A percentile compares a stretch with the other conserved stretches of the same genome.
These are phyloP conservation scores for Byssoonygena ceratinophila DNA, from an alignment of 2,329 filamentous ascomycete species.

Conservation along the genomic window DNA sequence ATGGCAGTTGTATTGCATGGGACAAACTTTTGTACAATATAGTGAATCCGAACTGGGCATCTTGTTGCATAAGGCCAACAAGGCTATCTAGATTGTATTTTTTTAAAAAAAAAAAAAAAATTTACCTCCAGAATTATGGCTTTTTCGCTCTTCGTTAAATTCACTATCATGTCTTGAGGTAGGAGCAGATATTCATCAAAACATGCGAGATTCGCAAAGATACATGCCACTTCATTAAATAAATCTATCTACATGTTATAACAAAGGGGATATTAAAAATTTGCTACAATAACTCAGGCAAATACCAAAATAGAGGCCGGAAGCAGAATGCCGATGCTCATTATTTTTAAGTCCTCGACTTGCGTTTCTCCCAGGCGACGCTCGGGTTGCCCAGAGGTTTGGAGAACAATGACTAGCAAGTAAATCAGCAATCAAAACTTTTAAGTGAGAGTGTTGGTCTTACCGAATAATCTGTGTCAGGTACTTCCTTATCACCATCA, in stretches of 20 bases:
- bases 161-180: background rate
- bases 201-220: background rate
- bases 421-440: too few species aligned
- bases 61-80: background rate
- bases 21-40: background rate
- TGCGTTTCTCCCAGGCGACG: conserved; percentile 34
- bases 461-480: conserved; percentile 48
- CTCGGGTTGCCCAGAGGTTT: conserved; percentile 59
- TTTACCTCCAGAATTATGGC: background rate
- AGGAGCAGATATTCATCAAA: background rate
- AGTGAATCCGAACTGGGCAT: too few species aligned
- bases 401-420: conserved; percentile 52
- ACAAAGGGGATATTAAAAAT: conserved; percentile 7
- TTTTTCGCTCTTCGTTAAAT: background rate
- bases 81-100: background rate
- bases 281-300: background rate
- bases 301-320: background rate
- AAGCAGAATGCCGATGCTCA: conserved; percentile 15
- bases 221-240: background rate
- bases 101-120: too few species aligned
- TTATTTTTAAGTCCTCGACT: conserved; percentile 11
- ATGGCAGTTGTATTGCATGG: background rate
- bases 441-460: conserved; percentile 17
- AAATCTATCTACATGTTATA: conserved; percentile 11
- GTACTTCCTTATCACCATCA: conserved; percentile 42